Base-by-base conservation (phyloP, 1,284 basidiomycete genomes). In the Waitea zeae region DNA sequence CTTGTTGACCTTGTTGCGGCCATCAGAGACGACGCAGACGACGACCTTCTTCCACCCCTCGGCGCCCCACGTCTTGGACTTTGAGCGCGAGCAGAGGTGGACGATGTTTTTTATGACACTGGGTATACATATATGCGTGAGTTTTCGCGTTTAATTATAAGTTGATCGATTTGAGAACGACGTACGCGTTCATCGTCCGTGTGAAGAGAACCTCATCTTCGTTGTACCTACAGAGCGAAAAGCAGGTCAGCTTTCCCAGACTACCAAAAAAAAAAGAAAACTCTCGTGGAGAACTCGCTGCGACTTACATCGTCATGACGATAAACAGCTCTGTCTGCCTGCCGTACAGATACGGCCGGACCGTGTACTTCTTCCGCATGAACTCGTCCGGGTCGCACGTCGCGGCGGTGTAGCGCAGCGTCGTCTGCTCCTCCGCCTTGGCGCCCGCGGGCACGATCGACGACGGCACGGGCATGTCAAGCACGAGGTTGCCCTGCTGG, bases 1-100 rank as follows among this genome's bases (percentile, higher is more conserved):
- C 50, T 83, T 82, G 61, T 93, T 89, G 60, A 89, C 70, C 55
- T 90, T 90, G 57, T 61, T 86, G 20, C 89, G 75, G 19, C 89
- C 89, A 50, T 93, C 88, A 18, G 86, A 89, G 11, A 93, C 87
- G 37, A 93, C 67, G 48, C 87, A 92, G 18, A 93, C 87, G 26
- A 93, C 87, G 32, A 90, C 75, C 54, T 95, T 95, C 62, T 93
- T 81, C 92, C 90, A 96, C 11, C 88, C 84, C 31, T 92, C 79
- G 3, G 76, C 57, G 11, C 92, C 92, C 90, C 90, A 96, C n/a
- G 69, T 90, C 60, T 84, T 90, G 19, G 86, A 90, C 35, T 73
- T 66, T 20, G 58, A 66, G 27, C 90, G 67, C 34, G 72, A 60
- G 53, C 88, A 93, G 14, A 97, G 69, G 52, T 88, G 79, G 5